Percentiles rank a stretch among this genome's conserved stretches.
Evolutionary conservation across 1,284 basidiomycete species (phyloP).

Genomic region (Gymnopus androsaceus): DNA sequence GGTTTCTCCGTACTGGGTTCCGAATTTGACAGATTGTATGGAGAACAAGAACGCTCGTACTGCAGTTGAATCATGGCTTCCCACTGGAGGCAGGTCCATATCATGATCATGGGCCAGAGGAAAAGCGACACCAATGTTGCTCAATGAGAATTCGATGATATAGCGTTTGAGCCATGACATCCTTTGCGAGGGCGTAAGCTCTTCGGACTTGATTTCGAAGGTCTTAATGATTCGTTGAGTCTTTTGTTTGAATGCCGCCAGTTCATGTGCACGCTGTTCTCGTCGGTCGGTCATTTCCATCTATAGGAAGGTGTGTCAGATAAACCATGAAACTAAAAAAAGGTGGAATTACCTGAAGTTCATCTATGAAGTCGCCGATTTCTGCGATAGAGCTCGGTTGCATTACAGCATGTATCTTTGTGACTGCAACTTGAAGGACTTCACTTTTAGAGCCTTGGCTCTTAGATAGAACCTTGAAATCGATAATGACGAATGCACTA

Average conservation of each 20-base stretch:
- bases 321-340: slow-evolving; percentile 3
- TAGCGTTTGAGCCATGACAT: slow-evolving; percentile 68
- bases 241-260: slow-evolving; percentile 83
- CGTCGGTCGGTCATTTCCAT: slow-evolving; percentile 73
- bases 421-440: slow-evolving; percentile 56
- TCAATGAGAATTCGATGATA: slow-evolving; percentile 63
- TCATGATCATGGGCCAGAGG: slow-evolving; percentile 65
- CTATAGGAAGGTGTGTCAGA: slow-evolving; percentile 36
- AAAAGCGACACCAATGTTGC: slow-evolving; percentile 82
- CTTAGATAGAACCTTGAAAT: slow-evolving; percentile 53
- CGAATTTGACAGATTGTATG: slow-evolving; percentile 73
- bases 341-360: slow-evolving; percentile 61
- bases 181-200: slow-evolving; percentile 38
- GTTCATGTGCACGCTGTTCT: slow-evolving; percentile 73
- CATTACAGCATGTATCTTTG: slow-evolving; percentile 87
- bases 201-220: slow-evolving; percentile 61
- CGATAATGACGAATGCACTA: slow-evolving; percentile 82
- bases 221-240: slow-evolving; percentile 71
- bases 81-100: slow-evolving; percentile 46
- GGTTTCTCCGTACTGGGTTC: slow-evolving; percentile 73
- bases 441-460: slow-evolving; percentile 36
- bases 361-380: slow-evolving; percentile 83
- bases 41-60: slow-evolving; percentile 85
- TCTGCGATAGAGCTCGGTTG: slow-evolving; percentile 89
- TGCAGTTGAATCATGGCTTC: slow-evolving; percentile 40